Evolutionary conservation across 1,284 basidiomycete genomes (phyloP).

Genomic region (Hemileia vastatrix): DNA sequence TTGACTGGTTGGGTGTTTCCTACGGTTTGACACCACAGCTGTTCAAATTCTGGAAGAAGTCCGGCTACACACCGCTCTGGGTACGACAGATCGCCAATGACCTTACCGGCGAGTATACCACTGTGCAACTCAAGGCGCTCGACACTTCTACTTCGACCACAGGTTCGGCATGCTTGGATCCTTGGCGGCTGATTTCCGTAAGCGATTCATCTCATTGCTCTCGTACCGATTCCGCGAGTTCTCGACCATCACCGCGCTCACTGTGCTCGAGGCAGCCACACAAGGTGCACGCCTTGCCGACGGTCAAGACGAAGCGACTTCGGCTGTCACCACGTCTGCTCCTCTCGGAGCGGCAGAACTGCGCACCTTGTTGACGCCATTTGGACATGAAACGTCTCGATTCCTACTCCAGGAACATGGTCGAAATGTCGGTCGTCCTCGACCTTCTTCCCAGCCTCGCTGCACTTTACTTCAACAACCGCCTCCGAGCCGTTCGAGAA

Average conservation of each 20-base stretch:
- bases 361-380: slow-evolving; percentile 65
- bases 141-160: slow-evolving; percentile 43
- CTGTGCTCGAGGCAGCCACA: slow-evolving; percentile 74
- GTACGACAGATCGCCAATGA: slow-evolving; percentile 87
- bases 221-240: slow-evolving; percentile 94
- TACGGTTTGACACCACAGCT: slow-evolving; percentile 85
- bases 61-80: slow-evolving; percentile 82
- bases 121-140: slow-evolving; percentile 79
- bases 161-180: not conserved
- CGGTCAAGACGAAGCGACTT: slow-evolving; percentile 5
- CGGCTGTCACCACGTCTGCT: slow-evolving; percentile 31
- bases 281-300: slow-evolving; percentile 48
- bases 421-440: slow-evolving; percentile 90
- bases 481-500: slow-evolving; percentile 54
- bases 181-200: slow-evolving; percentile 63
- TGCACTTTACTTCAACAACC: slow-evolving; percentile 69
- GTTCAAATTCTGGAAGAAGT: slow-evolving; percentile 91
- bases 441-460: slow-evolving; percentile 77
- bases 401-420: slow-evolving; percentile 86
- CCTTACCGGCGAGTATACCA: slow-evolving; percentile 90
- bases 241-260: slow-evolving; percentile 71
- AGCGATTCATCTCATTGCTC: slow-evolving; percentile 75
- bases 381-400: slow-evolving; percentile 92
- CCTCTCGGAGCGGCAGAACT: slow-evolving; percentile 60
- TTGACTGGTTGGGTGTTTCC: slow-evolving; percentile 93